Percentiles rank a stretch among this genome's conserved stretches.
Evolutionary conservation across 371 early-diverging fungal species (phyloP).

Genomic region (Mucor lusitanicus): DNA sequence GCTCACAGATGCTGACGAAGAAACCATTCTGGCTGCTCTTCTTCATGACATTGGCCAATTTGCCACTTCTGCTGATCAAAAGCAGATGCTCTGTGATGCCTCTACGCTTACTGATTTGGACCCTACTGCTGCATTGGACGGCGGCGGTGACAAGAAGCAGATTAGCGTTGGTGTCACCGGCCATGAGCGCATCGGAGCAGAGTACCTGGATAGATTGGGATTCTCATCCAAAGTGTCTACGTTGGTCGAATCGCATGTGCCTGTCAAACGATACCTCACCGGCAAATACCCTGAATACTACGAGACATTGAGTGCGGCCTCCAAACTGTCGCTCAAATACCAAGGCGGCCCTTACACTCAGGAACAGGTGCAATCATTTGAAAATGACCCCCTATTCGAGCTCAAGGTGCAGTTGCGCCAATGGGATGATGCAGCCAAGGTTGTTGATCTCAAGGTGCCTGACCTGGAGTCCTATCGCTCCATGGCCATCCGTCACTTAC

Average conservation of each 20-base stretch:
- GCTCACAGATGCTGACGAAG: slow-evolving; percentile 47
- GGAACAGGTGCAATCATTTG: slow-evolving; percentile 45
- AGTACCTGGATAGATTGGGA: slow-evolving; percentile 50
- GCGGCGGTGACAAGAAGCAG: slow-evolving; percentile 1
- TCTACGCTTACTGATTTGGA: slow-evolving; percentile 24
- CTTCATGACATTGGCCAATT: slow-evolving; percentile 64
- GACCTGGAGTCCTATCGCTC: slow-evolving; percentile 43
- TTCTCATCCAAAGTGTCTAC: slow-evolving; percentile 52
- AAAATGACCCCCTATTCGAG: slow-evolving; percentile 47
- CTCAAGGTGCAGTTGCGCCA: slow-evolving; percentile 53
- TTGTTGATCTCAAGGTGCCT: slow-evolving; percentile 44
- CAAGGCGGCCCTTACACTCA: slow-evolving; percentile 54
- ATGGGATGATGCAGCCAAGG: slow-evolving; percentile 59
- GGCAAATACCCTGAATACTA: slow-evolving; percentile 48
- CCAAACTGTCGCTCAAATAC: slow-evolving; percentile 55
- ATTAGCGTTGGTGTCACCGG: slow-evolving; percentile 50
- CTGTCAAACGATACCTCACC: slow-evolving; percentile 57
- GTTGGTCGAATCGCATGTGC: slow-evolving; percentile 57
- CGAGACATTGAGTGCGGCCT: slow-evolving; percentile 44
- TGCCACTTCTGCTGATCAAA: slow-evolving; percentile 43
- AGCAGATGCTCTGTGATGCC: slow-evolving; percentile 49
- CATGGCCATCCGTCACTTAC: slow-evolving; percentile 39
- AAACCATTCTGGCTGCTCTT: slow-evolving; percentile 53
- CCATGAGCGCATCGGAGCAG: slow-evolving; percentile 54
- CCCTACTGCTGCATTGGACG: slow-evolving; percentile 11